Base-by-base conservation (phyloP, 805 yeast genomes). In the Kockiozyma suomiensis region DNA sequence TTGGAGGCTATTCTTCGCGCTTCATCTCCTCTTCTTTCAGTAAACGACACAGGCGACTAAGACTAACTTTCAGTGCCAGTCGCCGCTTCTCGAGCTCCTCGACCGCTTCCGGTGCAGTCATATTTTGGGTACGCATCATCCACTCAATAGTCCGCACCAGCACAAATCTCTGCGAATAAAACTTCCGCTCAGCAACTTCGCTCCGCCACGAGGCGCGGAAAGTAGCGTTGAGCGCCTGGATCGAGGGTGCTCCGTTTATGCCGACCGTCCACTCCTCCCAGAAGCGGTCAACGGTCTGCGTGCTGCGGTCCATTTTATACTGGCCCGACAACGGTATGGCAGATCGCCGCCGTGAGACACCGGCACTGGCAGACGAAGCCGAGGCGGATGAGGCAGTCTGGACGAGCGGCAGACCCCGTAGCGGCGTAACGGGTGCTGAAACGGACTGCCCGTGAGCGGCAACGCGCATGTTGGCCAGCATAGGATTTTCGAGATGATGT, bases 151-250 rank as follows among this genome's bases (percentile, higher is more conserved):
- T 61, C 15, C 66, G 65, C 35, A 62, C 61, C 4, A 62, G 58
- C 23, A 62, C 65, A 13, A 62, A 35, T 15, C 66, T 32, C 52
- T 62, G 66, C 12, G 66, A 62, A 56, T 62, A 62, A 21, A 62
- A 62, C 25, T 62, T 62, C 40, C 66, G 60, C 40, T 62, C 66
- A 2, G 66, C 66, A 12, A 58, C 64, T 61, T 76, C 58, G 65
- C 69, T 64, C 43, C 81, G 69, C 81, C 81, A 78, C 37, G 74
- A 72, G 50, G 76, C 74, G 4, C 79, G 79, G 61, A 72, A 78
- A 43, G 71, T 71, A 28, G 73, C 73, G 54, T 78, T 80, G n/a
- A 78, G 69, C 17, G 70, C 71, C 56, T 73, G 72, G 15, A 78
- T 74, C 1, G 80, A 72, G 6, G 79, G 79, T n/a, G 68, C 67